Evolutionary conservation across 1,284 basidiomycete genomes (phyloP).

Genomic region (Ganoderma multipileum): DNA sequence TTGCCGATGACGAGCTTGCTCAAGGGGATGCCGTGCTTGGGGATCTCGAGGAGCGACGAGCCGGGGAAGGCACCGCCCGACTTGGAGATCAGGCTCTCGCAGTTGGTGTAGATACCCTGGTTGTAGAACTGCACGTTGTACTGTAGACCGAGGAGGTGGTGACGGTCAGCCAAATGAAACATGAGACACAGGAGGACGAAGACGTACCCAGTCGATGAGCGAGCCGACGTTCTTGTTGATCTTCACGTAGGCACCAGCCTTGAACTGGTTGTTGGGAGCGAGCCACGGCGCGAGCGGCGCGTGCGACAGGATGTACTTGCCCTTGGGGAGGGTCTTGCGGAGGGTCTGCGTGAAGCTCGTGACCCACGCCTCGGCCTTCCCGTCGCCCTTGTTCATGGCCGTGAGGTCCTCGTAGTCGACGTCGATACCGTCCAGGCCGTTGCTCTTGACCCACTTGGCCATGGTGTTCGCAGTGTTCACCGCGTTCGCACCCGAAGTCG

Average conservation of each 20-base stretch:
- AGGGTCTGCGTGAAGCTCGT: constrained; percentile 49
- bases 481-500: constrained; percentile 49
- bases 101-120: constrained; percentile 54
- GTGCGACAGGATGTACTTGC: constrained; percentile 45
- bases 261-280: constrained; percentile 50
- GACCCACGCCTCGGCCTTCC: constrained; percentile 49
- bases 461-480: constrained; percentile 51
- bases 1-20: constrained; percentile 66
- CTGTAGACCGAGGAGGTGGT: constrained; percentile 32
- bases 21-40: constrained; percentile 55
- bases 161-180: neutral
- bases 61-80: constrained; percentile 24
- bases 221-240: constrained; percentile 63
- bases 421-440: constrained; percentile 59
- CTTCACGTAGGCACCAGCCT: constrained; percentile 67
- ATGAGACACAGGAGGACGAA: neutral
- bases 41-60: constrained; percentile 63
- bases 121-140: constrained; percentile 68
- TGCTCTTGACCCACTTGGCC: constrained; percentile 44
- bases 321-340: constrained; percentile 40
- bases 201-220: constrained; percentile 45
- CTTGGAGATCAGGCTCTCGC: constrained; percentile 55
- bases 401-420: constrained; percentile 63
- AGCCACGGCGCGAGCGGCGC: constrained; percentile 64
- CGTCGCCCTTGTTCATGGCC: constrained; percentile 49